Evolutionary conservation across 2,329 filamentous ascomycete species (phyloP), one percentile per base, ranked within the genome.

Genomic region (Colletotrichum graminicola): DNA sequence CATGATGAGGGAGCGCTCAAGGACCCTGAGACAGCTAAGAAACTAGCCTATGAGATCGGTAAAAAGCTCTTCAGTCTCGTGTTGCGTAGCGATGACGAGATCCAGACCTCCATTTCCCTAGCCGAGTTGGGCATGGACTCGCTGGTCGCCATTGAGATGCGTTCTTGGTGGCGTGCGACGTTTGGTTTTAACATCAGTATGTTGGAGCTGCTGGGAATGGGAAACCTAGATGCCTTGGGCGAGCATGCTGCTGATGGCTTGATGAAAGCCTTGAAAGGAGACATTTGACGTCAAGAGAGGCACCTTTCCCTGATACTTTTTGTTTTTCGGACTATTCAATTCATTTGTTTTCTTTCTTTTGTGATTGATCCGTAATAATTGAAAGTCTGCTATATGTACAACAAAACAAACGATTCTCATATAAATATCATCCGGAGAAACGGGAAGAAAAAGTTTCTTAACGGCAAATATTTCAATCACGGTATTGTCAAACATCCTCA

Each of bases 91-190:
- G 49, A 73, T 5, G 71, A 74, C 8, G 72, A 73, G 3, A 18
- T 73, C 11, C 34, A 74, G 23, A 49, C 60, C 2, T 32, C 51
- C 0, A 2, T 39, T 36, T 12, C 72, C 1, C 60, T 76, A 8
- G 18, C 32, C 2, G 74, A 74, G 3, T 45, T 77, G 10, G 76
- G 75, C 11, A 11, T 77, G 21, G 76, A 77, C 56, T 76, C 74
- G 2, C 66, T 77, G 12, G 67, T 76, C 12, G 73, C 49, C 1
- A 59, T 77, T 8, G 76, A 77, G 65, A 26, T 77, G 59, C 36
- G 74, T 1, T 57, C 34, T 1, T 77, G 76, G 76, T 75, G 71
- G 67, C 69, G 54, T n/a, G 60, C 72, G 21, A 57, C 45, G 2
- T 67, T 77, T 14, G 71, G 67, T 0, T 67, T 77, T 26, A 74